Evolutionary conservation across 768 basidiomycete species (phyloP).

Genomic region (Dacryopinax primogenitus): DNA sequence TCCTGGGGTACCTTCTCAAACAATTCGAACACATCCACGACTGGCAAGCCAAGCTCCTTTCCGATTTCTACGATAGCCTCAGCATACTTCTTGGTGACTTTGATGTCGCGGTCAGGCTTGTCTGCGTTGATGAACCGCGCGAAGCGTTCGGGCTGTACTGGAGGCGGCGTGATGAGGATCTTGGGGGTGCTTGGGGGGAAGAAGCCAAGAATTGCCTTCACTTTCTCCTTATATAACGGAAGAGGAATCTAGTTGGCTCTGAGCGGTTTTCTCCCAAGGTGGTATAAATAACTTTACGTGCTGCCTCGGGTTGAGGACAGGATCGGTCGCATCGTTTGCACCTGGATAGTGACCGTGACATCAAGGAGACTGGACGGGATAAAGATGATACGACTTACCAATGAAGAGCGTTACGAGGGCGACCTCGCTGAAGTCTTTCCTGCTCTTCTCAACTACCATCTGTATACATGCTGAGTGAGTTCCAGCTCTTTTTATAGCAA

Average conservation of each 20-base stretch:
- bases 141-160: constrained; percentile 44
- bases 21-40: constrained; percentile 65
- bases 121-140: constrained; percentile 33
- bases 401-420: background rate
- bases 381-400: background rate
- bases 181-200: constrained; percentile 59
- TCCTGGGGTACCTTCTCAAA: constrained; percentile 39
- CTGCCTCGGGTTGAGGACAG: background rate
- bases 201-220: constrained; percentile 47
- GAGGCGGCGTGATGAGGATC: constrained; percentile 74
- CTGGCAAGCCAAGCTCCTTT: constrained; percentile 39
- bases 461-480: background rate
- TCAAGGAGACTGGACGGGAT: background rate
- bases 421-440: background rate
- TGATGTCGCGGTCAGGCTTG: constrained; percentile 47
- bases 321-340: background rate
- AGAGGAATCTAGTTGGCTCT: constrained; percentile 33
- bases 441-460: constrained; percentile 1
- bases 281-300: background rate
- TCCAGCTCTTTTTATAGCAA: background rate
- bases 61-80: constrained; percentile 55
- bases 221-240: constrained; percentile 48
- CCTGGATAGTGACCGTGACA: background rate
- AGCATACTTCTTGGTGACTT: constrained; percentile 53
- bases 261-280: background rate